These are phyloP conservation scores for Wallemia hederae DNA, from an alignment of 1,284 basidiomycete genomes.

Conservation along the genomic window DNA sequence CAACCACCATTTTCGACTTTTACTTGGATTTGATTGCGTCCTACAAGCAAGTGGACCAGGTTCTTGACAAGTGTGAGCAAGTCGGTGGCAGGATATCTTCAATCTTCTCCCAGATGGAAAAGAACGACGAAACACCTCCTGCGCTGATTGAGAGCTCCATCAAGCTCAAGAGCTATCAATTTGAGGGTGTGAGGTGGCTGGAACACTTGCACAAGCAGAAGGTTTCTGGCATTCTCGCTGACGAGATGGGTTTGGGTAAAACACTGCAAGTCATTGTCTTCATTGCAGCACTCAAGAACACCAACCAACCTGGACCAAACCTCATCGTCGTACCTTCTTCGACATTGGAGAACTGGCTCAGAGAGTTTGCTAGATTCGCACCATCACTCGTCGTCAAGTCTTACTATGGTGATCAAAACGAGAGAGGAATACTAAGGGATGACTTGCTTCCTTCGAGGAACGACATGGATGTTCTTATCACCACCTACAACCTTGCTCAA, in stretches of 20 bases:
- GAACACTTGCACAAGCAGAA: constrained; percentile 52
- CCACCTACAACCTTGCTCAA: constrained; percentile 82
- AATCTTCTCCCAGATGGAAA: not conserved
- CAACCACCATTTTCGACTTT: constrained; percentile 65
- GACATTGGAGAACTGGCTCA: constrained; percentile 91
- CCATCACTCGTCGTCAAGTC: constrained; percentile 60
- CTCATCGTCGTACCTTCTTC: constrained; percentile 87
- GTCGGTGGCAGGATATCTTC: constrained; percentile 28
- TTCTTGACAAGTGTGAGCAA: constrained; percentile 60
- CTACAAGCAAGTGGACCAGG: constrained; percentile 65
- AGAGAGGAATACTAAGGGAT: constrained; percentile 46
- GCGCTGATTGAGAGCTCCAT: constrained; percentile 35
- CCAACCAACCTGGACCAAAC: constrained; percentile 50
- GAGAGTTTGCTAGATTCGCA: constrained; percentile 77
- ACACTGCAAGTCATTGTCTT: constrained; percentile 96
- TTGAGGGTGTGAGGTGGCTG: constrained; percentile 94
- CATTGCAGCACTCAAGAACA: constrained; percentile 60
- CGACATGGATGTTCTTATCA: constrained; percentile 75
- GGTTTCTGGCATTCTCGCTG: constrained; percentile 80
- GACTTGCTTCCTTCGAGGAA: constrained; percentile 27
- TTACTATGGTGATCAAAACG: constrained; percentile 78
- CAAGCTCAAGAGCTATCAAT: constrained; percentile 78
- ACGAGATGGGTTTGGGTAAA: constrained; percentile 98
- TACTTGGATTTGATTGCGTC: constrained; percentile 65
- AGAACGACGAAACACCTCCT: not conserved